Evolutionary conservation across 140 eudicot species (phyloP).

Genomic region (Anethum foeniculum): DNA sequence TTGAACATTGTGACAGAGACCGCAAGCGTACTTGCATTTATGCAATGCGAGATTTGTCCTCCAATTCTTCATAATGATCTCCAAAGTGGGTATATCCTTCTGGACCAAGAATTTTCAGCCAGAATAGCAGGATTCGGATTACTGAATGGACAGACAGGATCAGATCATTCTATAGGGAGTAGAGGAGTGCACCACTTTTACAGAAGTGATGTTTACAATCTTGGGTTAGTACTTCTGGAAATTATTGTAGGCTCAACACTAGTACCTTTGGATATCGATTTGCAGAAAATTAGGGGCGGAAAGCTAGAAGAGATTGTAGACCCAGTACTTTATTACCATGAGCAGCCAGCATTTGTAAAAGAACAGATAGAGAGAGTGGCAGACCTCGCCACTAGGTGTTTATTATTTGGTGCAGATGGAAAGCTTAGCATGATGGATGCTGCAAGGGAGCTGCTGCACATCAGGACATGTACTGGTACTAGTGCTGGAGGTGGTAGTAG

Average conservation of each 20-base stretch:
- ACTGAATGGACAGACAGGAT: conserved; percentile 5
- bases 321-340: conserved; percentile 65
- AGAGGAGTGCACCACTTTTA: background rate
- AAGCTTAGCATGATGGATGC: conserved; percentile 63
- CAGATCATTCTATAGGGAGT: background rate
- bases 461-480: conserved; percentile 24
- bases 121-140: conserved; percentile 60
- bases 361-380: conserved; percentile 73
- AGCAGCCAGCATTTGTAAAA: conserved; percentile 49
- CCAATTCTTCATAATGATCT: conserved; percentile 67
- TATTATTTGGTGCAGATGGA: conserved; percentile 65
- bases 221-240: conserved; percentile 72
- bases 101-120: conserved; percentile 49
- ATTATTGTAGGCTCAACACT: conserved; percentile 47
- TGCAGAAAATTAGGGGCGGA: conserved; percentile 65
- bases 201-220: conserved; percentile 51
- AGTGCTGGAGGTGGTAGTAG: conserved; percentile 35
- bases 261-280: conserved; percentile 23
- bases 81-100: conserved; percentile 41
- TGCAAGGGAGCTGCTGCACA: conserved; percentile 58
- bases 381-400: conserved; percentile 74
- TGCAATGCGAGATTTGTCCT: conserved; percentile 60
- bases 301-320: conserved; percentile 82
- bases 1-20: conserved; percentile 54
- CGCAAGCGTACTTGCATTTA: conserved; percentile 56